These are phyloP conservation scores for Cercospora sojina DNA, from an alignment of 2,329 filamentous ascomycete genomes.

Conservation along the genomic window DNA sequence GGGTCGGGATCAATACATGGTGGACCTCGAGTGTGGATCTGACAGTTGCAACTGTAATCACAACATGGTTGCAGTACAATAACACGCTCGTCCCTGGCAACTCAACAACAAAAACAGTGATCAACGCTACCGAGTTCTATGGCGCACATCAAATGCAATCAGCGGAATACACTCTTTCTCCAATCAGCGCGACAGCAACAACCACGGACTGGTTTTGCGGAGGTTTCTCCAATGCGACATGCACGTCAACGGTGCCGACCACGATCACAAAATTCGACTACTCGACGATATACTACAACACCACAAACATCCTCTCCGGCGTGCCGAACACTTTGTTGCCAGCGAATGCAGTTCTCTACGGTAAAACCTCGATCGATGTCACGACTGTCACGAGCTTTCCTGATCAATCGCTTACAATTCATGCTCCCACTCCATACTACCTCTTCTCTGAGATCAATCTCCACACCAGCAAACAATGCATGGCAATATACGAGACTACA, in stretches of 20 bases:
- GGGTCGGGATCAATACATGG: slow-evolving; percentile 17
- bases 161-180: neutral
- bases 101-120: slow-evolving; percentile 11
- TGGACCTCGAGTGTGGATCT: slow-evolving; percentile 16
- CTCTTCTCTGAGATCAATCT: slow-evolving; percentile 7
- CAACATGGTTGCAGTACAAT: slow-evolving; percentile 19
- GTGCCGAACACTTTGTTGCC: slow-evolving; percentile 9
- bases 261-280: neutral
- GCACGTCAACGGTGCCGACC: neutral
- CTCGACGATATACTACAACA: slow-evolving; percentile 8
- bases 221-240: neutral
- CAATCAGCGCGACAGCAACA: slow-evolving; percentile 1
- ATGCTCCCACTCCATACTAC: slow-evolving; percentile 13
- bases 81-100: slow-evolving; percentile 15
- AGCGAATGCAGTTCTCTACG: slow-evolving; percentile 9
- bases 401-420: slow-evolving; percentile 6
- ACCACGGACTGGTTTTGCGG: slow-evolving; percentile 1
- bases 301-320: slow-evolving; percentile 8
- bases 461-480: slow-evolving; percentile 4
- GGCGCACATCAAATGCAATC: slow-evolving; percentile 6
- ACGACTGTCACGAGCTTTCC: slow-evolving; percentile 10
- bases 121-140: slow-evolving; percentile 6
- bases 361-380: slow-evolving; percentile 3
- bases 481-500: neutral
- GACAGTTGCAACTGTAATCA: slow-evolving; percentile 13